Conservation (phyloP, 2,329 filamentous ascomycete species). For the Ophiosphaerella herpotricha region DNA sequence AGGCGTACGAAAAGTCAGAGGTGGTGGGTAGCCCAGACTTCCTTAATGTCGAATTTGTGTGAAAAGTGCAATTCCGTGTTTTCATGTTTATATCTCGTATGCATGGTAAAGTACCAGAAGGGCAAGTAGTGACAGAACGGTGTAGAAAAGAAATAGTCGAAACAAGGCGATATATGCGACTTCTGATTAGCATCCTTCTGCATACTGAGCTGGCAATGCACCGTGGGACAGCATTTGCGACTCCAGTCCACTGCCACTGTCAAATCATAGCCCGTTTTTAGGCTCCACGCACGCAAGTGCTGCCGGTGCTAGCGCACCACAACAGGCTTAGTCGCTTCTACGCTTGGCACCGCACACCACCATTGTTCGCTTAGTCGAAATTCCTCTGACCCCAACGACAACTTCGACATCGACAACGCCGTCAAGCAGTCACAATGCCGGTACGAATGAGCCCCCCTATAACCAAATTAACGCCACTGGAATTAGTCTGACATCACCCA, state of each 20-base stretch:
- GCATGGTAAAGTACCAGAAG: background rate
- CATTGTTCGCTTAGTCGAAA: slow-evolving; percentile 1
- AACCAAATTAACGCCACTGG: background rate
- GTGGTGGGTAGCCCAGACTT: background rate
- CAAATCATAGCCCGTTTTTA: background rate
- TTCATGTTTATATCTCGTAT: background rate
- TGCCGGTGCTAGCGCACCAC: background rate
- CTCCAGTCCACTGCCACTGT: background rate
- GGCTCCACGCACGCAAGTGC: background rate
- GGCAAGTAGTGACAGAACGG: background rate
- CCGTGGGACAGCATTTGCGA: background rate
- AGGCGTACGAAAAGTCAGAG: background rate
- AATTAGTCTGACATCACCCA: slow-evolving; percentile 24
- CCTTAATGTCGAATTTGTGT: background rate
- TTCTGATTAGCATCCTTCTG: slow-evolving; percentile 1
- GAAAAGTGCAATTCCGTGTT: background rate
- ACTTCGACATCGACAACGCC: slow-evolving; percentile 41
- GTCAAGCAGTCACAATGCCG: slow-evolving; percentile 46
- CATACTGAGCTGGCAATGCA: background rate
- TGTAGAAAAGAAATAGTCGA: background rate
- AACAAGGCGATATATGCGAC: background rate
- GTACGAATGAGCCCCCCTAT: slow-evolving; percentile 30
- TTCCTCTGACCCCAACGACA: slow-evolving; percentile 25
- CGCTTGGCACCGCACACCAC: slow-evolving; percentile 4
- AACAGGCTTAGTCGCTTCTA: background rate